Conservation (phyloP, 306 rosid genomes). For the Fragaria nilgerrensis region DNA sequence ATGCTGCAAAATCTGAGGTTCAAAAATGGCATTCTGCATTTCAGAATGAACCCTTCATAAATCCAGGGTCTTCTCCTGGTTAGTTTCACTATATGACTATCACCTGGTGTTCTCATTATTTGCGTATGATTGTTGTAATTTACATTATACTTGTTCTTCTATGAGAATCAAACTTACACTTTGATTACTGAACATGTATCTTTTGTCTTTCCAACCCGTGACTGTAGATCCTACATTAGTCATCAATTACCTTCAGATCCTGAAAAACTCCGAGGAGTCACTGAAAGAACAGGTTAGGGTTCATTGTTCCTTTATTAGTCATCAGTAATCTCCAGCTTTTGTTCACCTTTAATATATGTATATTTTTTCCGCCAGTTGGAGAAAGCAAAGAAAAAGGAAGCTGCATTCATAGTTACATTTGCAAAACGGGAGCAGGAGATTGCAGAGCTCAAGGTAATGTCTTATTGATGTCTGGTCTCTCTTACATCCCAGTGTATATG, state of each 20-base stretch:
- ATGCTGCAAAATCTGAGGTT: conserved; percentile 70
- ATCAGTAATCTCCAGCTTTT: conserved; percentile 3
- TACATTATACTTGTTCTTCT: not conserved
- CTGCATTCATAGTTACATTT: conserved; percentile 87
- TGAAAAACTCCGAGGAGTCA: conserved; percentile 83
- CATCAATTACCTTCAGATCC: conserved; percentile 69
- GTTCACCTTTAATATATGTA: conserved; percentile 4
- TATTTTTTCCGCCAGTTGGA: conserved; percentile 57
- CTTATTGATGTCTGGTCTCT: conserved; percentile 10
- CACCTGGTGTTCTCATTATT: not conserved
- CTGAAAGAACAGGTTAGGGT: conserved; percentile 75
- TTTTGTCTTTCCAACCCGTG: conserved; percentile 11
- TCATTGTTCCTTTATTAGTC: conserved; percentile 11
- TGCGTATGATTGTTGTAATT: not conserved
- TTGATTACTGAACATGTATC: not conserved
- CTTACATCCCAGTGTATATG: not conserved
- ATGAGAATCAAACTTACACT: not conserved
- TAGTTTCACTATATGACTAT: conserved; percentile 23
- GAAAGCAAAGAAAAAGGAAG: conserved; percentile 96
- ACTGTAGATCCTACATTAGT: conserved; percentile 64
- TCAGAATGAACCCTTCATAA: conserved; percentile 65
- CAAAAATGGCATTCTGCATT: conserved; percentile 75
- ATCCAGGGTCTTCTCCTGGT: conserved; percentile 74
- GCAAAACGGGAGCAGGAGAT: conserved; percentile 95
- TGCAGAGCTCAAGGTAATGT: conserved; percentile 80